These are phyloP conservation scores for Picea sitchensis DNA, from an alignment of 75 land plant species.

Conservation along the genomic window DNA sequence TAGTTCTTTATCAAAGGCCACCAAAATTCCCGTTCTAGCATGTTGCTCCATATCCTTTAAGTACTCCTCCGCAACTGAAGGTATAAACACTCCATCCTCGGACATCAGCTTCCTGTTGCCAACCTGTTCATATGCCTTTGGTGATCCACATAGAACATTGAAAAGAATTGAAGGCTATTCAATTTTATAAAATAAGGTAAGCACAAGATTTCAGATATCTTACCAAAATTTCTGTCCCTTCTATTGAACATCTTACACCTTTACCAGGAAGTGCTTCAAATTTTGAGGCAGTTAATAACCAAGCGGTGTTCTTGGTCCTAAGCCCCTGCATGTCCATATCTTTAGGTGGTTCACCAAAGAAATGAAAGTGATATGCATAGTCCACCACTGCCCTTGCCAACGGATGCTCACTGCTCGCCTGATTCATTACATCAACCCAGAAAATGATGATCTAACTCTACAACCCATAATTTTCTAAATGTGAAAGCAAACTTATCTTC, in stretches of 20 bases:
- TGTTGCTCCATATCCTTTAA: conserved; percentile 59
- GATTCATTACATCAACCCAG: conserved; percentile 8
- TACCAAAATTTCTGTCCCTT: conserved; percentile 43
- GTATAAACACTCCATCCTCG: conserved; percentile 27
- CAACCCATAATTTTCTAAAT: background rate
- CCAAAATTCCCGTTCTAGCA: conserved; percentile 84
- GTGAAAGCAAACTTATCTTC: background rate
- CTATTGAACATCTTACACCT: conserved; percentile 58
- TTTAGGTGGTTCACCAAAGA: conserved; percentile 21
- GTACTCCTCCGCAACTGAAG: conserved; percentile 57
- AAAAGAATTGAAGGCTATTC: background rate
- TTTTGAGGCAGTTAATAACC: conserved; percentile 35
- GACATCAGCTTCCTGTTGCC: conserved; percentile 79
- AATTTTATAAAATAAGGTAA: background rate
- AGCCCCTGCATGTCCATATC: conserved; percentile 16
- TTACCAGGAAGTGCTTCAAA: conserved; percentile 65
- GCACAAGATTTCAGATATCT: conserved; percentile 1
- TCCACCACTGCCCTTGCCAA: conserved; percentile 80
- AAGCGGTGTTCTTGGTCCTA: conserved; percentile 14
- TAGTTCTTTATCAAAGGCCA: conserved; percentile 45
- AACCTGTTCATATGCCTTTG: conserved; percentile 21
- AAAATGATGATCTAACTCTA: background rate
- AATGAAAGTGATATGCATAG: conserved; percentile 48
- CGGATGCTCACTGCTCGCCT: conserved; percentile 90
- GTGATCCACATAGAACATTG: background rate